Conservation (phyloP, 2,329 filamentous ascomycete species). For the Diaporthe velutina region DNA sequence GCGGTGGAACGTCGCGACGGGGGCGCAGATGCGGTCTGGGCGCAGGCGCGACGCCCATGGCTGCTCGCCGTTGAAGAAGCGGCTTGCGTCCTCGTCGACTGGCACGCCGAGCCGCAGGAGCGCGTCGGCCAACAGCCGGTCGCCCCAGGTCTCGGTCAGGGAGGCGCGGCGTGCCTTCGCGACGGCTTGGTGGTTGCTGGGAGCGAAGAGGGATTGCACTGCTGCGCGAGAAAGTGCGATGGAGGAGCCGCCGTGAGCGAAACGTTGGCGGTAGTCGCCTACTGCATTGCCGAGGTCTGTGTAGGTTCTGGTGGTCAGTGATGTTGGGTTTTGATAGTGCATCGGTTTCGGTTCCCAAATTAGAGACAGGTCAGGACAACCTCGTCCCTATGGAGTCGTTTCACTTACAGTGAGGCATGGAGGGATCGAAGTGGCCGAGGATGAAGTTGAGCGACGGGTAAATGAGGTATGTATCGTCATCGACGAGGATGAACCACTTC, state of each 20-base stretch:
- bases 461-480: slow-evolving; percentile 70
- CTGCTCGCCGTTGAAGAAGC: slow-evolving; percentile 68
- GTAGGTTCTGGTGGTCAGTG: background rate
- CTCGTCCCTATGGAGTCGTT: rapidly evolving
- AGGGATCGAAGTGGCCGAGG: slow-evolving; percentile 62
- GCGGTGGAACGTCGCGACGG: slow-evolving; percentile 67
- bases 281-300: slow-evolving; percentile 66
- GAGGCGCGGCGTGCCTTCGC: slow-evolving; percentile 60
- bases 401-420: slow-evolving; percentile 53
- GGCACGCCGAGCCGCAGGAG: slow-evolving; percentile 66
- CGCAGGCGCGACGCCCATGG: slow-evolving; percentile 63
- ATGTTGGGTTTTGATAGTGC: no score
- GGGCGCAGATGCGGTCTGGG: slow-evolving; percentile 64
- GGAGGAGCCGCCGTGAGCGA: slow-evolving; percentile 69
- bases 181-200: slow-evolving; percentile 54
- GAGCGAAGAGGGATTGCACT: slow-evolving; percentile 58
- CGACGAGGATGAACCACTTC: slow-evolving; percentile 70
- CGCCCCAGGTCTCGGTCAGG: slow-evolving; percentile 65
- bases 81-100: slow-evolving; percentile 65
- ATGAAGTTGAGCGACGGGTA: slow-evolving; percentile 61
- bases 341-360: background rate
- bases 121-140: slow-evolving; percentile 66
- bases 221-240: slow-evolving; percentile 65
- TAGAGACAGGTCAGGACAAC: background rate
- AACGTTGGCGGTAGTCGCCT: slow-evolving; percentile 66